These are phyloP conservation scores for Eustoma russellianum DNA, from an alignment of 257 asterid species.

Conservation along the genomic window DNA sequence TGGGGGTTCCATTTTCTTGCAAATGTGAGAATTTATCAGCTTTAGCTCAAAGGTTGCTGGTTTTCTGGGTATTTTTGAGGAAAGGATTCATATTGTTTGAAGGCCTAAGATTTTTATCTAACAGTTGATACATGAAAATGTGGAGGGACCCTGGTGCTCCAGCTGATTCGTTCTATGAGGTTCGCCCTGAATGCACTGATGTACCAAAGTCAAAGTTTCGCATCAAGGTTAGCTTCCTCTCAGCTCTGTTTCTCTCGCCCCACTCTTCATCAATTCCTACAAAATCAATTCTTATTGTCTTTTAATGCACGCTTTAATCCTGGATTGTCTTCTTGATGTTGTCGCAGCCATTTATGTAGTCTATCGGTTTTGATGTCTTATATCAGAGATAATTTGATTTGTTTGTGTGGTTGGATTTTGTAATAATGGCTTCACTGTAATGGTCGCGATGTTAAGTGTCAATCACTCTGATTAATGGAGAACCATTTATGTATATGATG, in stretches of 20 bases:
- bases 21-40: slow-evolving; percentile 32
- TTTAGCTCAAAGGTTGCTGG: slow-evolving; percentile 10
- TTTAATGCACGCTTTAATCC: too few relatives aligned
- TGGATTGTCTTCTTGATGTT: neutral
- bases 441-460: neutral
- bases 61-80: slow-evolving; percentile 13
- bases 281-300: neutral
- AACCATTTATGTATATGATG: too few relatives aligned
- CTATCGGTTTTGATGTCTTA: too few relatives aligned
- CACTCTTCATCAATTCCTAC: neutral
- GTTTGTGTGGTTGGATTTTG: neutral
- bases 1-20: slow-evolving; percentile 13
- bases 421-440: neutral
- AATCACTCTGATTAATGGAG: neutral
- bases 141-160: slow-evolving; percentile 82
- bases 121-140: slow-evolving; percentile 19
- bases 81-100: slow-evolving; percentile 3
- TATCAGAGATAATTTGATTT: neutral
- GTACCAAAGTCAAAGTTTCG: slow-evolving; percentile 83
- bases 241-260: neutral
- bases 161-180: slow-evolving; percentile 77
- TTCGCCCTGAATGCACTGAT: slow-evolving; percentile 72
- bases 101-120: slow-evolving; percentile 12
- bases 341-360: neutral
- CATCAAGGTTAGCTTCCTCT: slow-evolving; percentile 57